Conservation (phyloP, 306 rosid species). For the Prosopis cineraria region DNA sequence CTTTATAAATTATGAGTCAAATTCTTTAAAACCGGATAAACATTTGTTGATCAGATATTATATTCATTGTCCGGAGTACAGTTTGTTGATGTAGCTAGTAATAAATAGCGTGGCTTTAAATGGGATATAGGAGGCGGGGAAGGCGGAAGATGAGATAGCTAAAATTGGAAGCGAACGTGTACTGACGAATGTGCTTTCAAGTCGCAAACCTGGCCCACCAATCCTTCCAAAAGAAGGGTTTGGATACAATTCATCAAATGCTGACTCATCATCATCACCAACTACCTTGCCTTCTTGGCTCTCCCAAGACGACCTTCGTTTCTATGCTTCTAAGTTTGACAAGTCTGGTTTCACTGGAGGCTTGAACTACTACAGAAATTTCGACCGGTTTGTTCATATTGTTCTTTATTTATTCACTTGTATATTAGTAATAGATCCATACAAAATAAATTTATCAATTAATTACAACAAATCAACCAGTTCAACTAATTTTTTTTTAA, state of each 20-base stretch:
- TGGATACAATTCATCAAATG: constrained; percentile 30
- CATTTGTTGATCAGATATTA: too few relatives aligned
- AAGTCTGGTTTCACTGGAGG: constrained; percentile 38
- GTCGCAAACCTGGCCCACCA: constrained; percentile 28
- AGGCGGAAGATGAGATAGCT: background rate
- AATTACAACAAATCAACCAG: too few relatives aligned
- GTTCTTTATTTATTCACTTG: too few relatives aligned
- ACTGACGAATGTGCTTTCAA: constrained; percentile 35
- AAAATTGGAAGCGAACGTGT: constrained; percentile 11
- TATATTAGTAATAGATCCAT: too few relatives aligned
- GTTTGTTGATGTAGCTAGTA: too few relatives aligned
- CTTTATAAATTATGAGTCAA: too few relatives aligned
- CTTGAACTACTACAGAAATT: constrained; percentile 44
- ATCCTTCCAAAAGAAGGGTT: constrained; percentile 36
- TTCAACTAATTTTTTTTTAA: too few relatives aligned
- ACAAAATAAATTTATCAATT: too few relatives aligned
- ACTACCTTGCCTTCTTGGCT: constrained; percentile 43
- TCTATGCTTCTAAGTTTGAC: constrained; percentile 24
- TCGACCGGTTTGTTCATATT: background rate
- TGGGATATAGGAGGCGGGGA: background rate
- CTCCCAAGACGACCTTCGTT: constrained; percentile 36
- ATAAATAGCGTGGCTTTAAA: too few relatives aligned
- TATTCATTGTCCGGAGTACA: too few relatives aligned
- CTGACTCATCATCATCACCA: background rate
- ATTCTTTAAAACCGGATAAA: too few relatives aligned